A percentile compares a stretch with the other conserved stretches of the same genome.
These are phyloP conservation scores for Coniophora puteana DNA, from an alignment of 1,284 basidiomycete genomes.

Conservation along the genomic window DNA sequence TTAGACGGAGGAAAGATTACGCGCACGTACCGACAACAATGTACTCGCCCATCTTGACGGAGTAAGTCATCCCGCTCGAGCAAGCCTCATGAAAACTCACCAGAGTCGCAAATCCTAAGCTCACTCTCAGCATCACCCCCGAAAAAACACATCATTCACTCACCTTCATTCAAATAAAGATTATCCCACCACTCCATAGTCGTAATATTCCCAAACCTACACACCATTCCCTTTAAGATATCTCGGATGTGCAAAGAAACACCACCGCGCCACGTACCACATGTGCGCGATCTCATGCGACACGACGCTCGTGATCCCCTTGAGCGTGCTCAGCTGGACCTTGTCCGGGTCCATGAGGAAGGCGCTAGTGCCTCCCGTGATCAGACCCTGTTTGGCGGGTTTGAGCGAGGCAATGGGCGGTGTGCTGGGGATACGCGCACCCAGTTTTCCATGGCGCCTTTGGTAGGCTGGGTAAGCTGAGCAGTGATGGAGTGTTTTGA, in stretches of 20 bases:
- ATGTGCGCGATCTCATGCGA: conserved; percentile 84
- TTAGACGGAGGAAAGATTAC: too few species aligned
- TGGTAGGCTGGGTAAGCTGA: too few species aligned
- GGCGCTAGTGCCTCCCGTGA: conserved; percentile 84
- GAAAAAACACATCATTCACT: conserved; percentile 3
- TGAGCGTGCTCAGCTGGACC: conserved; percentile 74
- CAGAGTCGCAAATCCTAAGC: conserved; percentile 82
- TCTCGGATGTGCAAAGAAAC: too few species aligned
- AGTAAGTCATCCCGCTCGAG: conserved; percentile 5
- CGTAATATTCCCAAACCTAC: conserved; percentile 86
- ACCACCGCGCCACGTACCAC: conserved; percentile 65
- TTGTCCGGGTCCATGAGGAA: conserved; percentile 83
- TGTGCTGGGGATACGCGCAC: too few species aligned
- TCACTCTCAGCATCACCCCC: conserved; percentile 9
- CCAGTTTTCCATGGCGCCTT: conserved; percentile 98
- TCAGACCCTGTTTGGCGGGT: conserved; percentile 72
- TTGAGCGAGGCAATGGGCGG: too few species aligned
- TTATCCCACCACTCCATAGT: conserved; percentile 97
- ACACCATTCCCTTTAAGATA: conserved; percentile 3
- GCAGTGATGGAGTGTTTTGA: too few species aligned
- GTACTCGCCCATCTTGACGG: conserved; percentile 86
- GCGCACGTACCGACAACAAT: conserved; percentile 74
- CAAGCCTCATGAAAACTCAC: conserved; percentile 36
- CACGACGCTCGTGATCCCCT: conserved; percentile 76
- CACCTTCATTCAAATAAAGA: conserved; percentile 81